Evolutionary conservation across 2,329 filamentous ascomycete genomes (phyloP).

Genomic region (Exophiala calicioides): DNA sequence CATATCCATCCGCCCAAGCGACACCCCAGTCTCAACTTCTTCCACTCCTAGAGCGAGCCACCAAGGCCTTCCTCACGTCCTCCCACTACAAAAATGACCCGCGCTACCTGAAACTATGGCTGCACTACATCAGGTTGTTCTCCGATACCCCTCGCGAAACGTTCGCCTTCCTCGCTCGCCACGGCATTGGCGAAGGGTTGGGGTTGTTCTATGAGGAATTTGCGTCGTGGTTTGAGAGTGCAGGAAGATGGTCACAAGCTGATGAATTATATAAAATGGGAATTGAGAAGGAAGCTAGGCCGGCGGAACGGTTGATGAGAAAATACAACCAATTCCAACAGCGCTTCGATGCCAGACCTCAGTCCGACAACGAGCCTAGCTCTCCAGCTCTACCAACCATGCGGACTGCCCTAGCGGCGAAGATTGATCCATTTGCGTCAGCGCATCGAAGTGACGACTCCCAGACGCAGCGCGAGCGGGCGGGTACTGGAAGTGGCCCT

Average conservation of each 20-base stretch:
- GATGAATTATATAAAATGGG: slow-evolving; percentile 92
- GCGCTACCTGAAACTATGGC: slow-evolving; percentile 88
- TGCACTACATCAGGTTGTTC: slow-evolving; percentile 91
- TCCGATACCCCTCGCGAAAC: slow-evolving; percentile 90
- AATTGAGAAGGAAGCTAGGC: slow-evolving; percentile 83
- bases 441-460: slow-evolving; percentile 59
- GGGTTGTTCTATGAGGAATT: slow-evolving; percentile 98
- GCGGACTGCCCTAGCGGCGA: slow-evolving; percentile 79
- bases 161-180: slow-evolving; percentile 85
- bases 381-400: slow-evolving; percentile 85
- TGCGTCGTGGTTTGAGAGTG: slow-evolving; percentile 84
- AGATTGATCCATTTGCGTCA: slow-evolving; percentile 75
- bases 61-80: slow-evolving; percentile 82
- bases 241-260: slow-evolving; percentile 81
- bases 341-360: slow-evolving; percentile 67
- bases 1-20: slow-evolving; percentile 91
- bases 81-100: slow-evolving; percentile 93
- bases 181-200: slow-evolving; percentile 80
- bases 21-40: slow-evolving; percentile 89
- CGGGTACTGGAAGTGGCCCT: slow-evolving; percentile 45
- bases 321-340: slow-evolving; percentile 93
- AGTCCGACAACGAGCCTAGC: slow-evolving; percentile 65
- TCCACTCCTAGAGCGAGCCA: slow-evolving; percentile 85
- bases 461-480: slow-evolving; percentile 61
- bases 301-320: slow-evolving; percentile 74